Conservation (phyloP, 2,329 filamentous ascomycete genomes). For the Talaromyces sp. region DNA sequence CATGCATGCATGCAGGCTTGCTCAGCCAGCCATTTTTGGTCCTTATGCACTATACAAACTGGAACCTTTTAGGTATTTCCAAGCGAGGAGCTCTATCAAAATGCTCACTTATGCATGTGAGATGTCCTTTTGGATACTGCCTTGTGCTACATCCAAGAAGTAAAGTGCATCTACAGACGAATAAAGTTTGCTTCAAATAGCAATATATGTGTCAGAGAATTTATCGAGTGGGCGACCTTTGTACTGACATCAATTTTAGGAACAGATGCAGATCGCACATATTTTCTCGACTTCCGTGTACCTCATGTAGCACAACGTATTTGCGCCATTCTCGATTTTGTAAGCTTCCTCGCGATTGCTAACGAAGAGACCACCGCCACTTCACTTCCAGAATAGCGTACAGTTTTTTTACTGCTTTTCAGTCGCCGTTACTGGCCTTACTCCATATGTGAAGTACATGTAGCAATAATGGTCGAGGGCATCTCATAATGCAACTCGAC, state of each 20-base stretch:
- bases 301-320: neutral
- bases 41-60: neutral
- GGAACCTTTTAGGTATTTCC: no score
- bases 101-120: neutral
- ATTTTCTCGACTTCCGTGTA: neutral
- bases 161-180: neutral
- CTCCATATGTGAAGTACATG: neutral
- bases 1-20: neutral
- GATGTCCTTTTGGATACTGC: neutral
- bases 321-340: neutral
- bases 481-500: no score
- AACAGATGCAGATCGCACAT: neutral
- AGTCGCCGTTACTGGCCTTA: no score
- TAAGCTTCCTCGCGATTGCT: neutral
- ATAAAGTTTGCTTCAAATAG: neutral
- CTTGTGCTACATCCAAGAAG: neutral
- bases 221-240: neutral
- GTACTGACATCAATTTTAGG: neutral
- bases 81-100: neutral
- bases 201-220: neutral
- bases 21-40: neutral
- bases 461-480: neutral
- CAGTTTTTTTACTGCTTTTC: no score
- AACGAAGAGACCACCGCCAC: no score
- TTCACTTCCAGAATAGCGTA: neutral